A percentile compares a stretch with the other conserved stretches of the same genome.
These are phyloP conservation scores for Spizellomyces punctatus DNA, from an alignment of 192 early-diverging fungal genomes.

Conservation along the genomic window DNA sequence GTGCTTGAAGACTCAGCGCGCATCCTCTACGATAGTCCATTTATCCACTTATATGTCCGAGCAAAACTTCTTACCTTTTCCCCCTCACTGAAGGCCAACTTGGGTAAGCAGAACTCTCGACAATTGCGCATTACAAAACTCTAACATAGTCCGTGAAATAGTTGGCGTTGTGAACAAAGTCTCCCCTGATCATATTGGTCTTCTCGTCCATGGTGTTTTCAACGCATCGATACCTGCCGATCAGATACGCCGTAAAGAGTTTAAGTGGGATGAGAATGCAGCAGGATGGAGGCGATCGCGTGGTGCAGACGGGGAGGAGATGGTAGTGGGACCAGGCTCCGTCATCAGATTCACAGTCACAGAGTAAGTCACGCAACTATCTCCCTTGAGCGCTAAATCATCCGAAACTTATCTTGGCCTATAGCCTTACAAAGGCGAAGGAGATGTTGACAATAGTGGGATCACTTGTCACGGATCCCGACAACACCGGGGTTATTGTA, in stretches of 20 bases:
- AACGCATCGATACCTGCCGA: constrained; percentile 92
- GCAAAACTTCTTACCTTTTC: constrained; percentile 76
- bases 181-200: constrained; percentile 91
- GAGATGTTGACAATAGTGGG: constrained; percentile 83
- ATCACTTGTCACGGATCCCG: constrained; percentile 53
- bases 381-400: neutral
- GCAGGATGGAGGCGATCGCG: constrained; percentile 30
- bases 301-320: constrained; percentile 28
- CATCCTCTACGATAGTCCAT: constrained; percentile 83
- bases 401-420: neutral
- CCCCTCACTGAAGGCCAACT: constrained; percentile 64
- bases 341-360: constrained; percentile 24
- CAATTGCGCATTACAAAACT: neutral
- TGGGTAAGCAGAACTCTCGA: constrained; percentile 48
- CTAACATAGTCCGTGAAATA: constrained; percentile 24
- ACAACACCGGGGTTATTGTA: constrained; percentile 39
- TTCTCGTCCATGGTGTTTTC: constrained; percentile 91
- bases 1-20: constrained; percentile 58
- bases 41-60: constrained; percentile 73
- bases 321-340: constrained; percentile 45
- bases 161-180: constrained; percentile 88
- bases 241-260: constrained; percentile 74
- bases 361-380: constrained; percentile 12
- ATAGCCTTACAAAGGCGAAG: constrained; percentile 76
- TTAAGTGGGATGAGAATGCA: constrained; percentile 61